Base-by-base conservation (phyloP, 352 stramenopile species). In the Globisporangium carolinianum region DNA sequence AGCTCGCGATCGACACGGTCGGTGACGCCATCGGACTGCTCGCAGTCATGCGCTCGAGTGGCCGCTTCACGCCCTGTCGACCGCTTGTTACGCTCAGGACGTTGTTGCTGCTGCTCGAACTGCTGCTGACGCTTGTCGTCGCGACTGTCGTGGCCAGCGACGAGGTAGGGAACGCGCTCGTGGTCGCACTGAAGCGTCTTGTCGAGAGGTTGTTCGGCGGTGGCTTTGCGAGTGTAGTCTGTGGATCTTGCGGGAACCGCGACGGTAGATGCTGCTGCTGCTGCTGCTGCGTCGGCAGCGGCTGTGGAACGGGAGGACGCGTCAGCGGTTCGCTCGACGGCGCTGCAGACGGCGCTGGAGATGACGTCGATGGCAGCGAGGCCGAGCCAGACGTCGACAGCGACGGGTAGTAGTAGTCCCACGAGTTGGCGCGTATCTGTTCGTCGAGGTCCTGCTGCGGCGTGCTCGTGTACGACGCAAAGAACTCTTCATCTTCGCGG, bases 401-500 rank as follows among this genome's bases (percentile, higher is more conserved):
- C 11, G 63, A 60, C 1, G 66, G 64, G 57, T 76, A 82, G 62
- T 79, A 83, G 18, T 79, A 71, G 50, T 85, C 75, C 43, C 75
- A 85, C 0, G 65, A 67, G 42, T 54, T 59, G 9, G 51, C 7
- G 18, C 65, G 60, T 46, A 55, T 51, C 14, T 60, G 51, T 12
- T 71, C 63, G 57, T 75, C 65, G 15, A 75, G 67, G 11, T 77
- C 67, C 38, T 70, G 67, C 56, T 62, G 67, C 51, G 61, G 63
- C 32, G 60, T 59, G 47, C 47, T 53, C 9, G 69, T 49, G 53
- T 83, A 87, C 14, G 69, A 69, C 15, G 64, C 55, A 46, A 87
- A 86, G 58, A 89, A 68, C 39, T 69, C 63, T 53, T 89, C 72
- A n/a, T 70, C 65, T 45, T 83, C 79, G 36, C 78, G 69, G 37